Evolutionary conservation across 1,284 basidiomycete genomes (phyloP).

Genomic region (Ganoderma meredithae): DNA sequence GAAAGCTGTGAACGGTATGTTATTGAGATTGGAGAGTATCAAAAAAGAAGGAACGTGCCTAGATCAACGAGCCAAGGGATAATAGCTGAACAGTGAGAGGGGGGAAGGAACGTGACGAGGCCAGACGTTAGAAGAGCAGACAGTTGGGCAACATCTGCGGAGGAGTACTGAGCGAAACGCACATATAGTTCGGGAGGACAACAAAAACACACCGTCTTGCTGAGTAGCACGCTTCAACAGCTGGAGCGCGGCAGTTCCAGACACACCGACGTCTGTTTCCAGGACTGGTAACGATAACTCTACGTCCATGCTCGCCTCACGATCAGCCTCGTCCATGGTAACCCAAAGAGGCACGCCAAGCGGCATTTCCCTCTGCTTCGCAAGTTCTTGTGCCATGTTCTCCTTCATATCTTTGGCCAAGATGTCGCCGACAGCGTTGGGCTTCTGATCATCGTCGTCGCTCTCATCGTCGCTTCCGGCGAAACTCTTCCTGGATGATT

Average conservation of each 20-base stretch:
- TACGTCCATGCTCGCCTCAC: slow-evolving; percentile 26
- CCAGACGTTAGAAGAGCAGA: slow-evolving; percentile 48
- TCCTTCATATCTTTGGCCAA: slow-evolving; percentile 45
- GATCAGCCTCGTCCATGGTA: slow-evolving; percentile 15
- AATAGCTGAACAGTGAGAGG: slow-evolving; percentile 21
- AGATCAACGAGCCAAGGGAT: slow-evolving; percentile 39
- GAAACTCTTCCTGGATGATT: background rate
- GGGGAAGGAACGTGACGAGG: slow-evolving; percentile 25
- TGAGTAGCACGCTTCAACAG: slow-evolving; percentile 45
- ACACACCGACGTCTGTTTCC: slow-evolving; percentile 14
- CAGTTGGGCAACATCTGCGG: slow-evolving; percentile 49
- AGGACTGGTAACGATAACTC: slow-evolving; percentile 24
- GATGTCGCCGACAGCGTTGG: slow-evolving; percentile 52
- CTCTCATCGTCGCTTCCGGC: slow-evolving; percentile 24
- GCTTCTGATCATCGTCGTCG: slow-evolving; percentile 38
- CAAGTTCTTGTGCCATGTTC: slow-evolving; percentile 37
- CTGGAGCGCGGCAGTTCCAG: slow-evolving; percentile 24
- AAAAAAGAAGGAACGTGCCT: slow-evolving; percentile 24
- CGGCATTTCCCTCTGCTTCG: slow-evolving; percentile 52
- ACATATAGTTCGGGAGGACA: background rate
- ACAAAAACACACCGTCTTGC: slow-evolving; percentile 46
- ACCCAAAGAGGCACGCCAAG: slow-evolving; percentile 38
- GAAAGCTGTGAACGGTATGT: slow-evolving; percentile 16
- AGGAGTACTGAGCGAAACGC: background rate
- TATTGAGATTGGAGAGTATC: background rate